Conservation (phyloP, 345 rosid species). For the Euphorbia pulcherrima region DNA sequence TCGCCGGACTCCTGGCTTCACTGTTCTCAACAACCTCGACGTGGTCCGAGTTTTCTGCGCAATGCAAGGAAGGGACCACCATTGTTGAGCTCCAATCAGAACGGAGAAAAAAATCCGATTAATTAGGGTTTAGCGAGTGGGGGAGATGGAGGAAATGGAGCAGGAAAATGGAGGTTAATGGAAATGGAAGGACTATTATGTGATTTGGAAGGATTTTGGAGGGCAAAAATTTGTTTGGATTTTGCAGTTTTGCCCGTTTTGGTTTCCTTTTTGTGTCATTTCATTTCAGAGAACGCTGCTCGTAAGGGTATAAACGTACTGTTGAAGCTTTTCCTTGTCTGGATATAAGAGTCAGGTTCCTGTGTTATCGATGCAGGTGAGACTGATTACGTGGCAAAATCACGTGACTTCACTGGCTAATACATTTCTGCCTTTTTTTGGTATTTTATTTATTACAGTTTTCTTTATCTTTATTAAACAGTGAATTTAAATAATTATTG, state of each 20-base stretch:
- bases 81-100: not conserved
- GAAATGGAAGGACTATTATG: not conserved
- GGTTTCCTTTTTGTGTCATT: not conserved
- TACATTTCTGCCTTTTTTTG: no score
- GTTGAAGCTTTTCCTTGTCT: no score
- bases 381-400: no score
- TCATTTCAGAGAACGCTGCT: not conserved
- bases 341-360: no score
- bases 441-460: no score
- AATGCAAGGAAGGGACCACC: conserved; percentile 10
- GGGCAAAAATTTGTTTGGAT: not conserved
- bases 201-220: not conserved
- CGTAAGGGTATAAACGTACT: no score
- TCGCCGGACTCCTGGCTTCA: not conserved
- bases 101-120: not conserved
- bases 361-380: no score
- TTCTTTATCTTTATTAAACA: no score
- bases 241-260: conserved; percentile 6
- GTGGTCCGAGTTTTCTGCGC: conserved; percentile 4
- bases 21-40: not conserved
- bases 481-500: no score
- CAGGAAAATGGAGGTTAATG: not conserved
- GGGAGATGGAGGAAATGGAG: not conserved
- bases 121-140: not conserved
- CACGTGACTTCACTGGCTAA: no score